Evolutionary conservation across 1,284 basidiomycete species (phyloP), one percentile per base, ranked within the genome.

Genomic region (Erythrobasidium hasegawianum): DNA sequence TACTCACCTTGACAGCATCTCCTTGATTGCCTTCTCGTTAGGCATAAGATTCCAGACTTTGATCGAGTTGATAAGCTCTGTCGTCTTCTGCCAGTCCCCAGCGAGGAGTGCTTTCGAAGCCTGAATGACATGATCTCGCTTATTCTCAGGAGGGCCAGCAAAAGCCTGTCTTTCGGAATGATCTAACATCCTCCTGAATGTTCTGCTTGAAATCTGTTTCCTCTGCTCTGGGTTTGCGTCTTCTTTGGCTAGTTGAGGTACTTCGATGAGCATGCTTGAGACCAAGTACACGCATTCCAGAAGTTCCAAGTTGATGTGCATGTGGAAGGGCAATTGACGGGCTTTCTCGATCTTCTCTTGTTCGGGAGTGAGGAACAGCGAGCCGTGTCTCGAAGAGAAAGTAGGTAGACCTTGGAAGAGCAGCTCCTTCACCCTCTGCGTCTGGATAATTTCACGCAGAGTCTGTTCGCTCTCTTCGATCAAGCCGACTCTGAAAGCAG

Each of bases 231-330:
- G 84, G 78, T 98, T 96, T 76, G 95, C 91, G 70, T 92, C 90
- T 62, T 95, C 90, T 75, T 90, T 91, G 1, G 96, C 96, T 43
- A 98, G 82, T 56, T 97, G 81, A 7, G 96, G 96, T 24, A 98
- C 93, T 80, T 98, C 96, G 59, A 97, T 87, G 47, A 99, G 83
- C 96, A 99, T 99, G 79, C 91, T 96, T 18, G 91, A 95, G 43
- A 96, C 92, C 49, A 99, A 83, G 83, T 97, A 99, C 8, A 92
- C 94, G 49, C 93, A 94, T 79, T 98, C 96, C 69, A 98, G 83
- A 27, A 99, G 82, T 79, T 98, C 96, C 14, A 96, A 90, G 81
- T 98, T 98, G 80, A 98, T 95, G 81, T 99, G 96, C 89, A 98
- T 91, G 79, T 99, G 96, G 87, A 98, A 99, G 38, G 96, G 96